Conservation (phyloP, 345 rosid genomes). For the Aethionema arabicum region DNA sequence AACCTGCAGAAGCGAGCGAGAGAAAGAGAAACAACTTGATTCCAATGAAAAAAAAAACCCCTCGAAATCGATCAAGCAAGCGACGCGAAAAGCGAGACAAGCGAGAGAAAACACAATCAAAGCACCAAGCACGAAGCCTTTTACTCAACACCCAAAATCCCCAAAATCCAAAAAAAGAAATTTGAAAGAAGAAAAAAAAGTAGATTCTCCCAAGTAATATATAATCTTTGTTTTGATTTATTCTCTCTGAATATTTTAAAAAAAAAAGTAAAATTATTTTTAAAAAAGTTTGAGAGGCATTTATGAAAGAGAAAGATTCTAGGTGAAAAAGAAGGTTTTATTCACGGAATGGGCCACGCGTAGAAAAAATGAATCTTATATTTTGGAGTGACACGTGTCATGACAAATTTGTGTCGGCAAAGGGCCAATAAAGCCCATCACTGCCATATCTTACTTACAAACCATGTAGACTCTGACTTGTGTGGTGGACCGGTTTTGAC, state of each 20-base stretch:
- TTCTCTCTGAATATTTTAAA: slow-evolving; percentile 9
- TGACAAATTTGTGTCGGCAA: slow-evolving; percentile 20
- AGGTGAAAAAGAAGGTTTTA: slow-evolving; percentile 24
- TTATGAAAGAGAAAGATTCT: slow-evolving; percentile 31
- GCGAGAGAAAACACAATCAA: slow-evolving; percentile 17
- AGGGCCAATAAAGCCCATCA: slow-evolving; percentile 34
- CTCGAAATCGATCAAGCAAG: slow-evolving; percentile 21
- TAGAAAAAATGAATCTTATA: slow-evolving; percentile 20
- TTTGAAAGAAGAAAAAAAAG: slow-evolving; percentile 25
- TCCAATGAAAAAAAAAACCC: background rate
- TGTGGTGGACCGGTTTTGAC: background rate
- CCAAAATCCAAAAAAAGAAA: slow-evolving; percentile 17
- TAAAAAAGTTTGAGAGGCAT: background rate
- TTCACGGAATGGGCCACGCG: slow-evolving; percentile 38
- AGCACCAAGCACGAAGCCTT: slow-evolving; percentile 27
- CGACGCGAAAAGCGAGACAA: background rate
- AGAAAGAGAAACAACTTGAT: slow-evolving; percentile 15
- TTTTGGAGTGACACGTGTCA: slow-evolving; percentile 18
- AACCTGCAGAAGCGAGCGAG: slow-evolving; percentile 26
- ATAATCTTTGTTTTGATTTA: slow-evolving; percentile 22
- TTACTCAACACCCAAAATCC: slow-evolving; percentile 25
- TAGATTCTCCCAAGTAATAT: slow-evolving; percentile 17
- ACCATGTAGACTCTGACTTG: background rate
- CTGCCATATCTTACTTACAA: background rate
- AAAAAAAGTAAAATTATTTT: background rate